phyloP scores from a whole-genome alignment of 2,329 filamentous ascomycete genomes.

The Scedosporium apiospermum region DNA sequence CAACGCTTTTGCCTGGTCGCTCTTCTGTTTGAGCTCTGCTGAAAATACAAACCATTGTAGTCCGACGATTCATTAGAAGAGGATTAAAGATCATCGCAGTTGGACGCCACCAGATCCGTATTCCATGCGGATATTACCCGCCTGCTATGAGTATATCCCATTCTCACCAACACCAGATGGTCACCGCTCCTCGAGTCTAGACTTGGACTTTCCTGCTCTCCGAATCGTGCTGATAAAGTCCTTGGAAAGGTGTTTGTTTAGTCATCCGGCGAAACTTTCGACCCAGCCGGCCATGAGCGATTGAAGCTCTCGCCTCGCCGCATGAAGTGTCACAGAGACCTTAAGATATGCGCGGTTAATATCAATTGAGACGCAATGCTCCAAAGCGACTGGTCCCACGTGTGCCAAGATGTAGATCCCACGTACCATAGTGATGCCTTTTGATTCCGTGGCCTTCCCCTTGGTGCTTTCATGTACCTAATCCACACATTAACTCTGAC shows the following conservation, averaged over 20 bases:
- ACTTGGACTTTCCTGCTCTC: too few relatives aligned
- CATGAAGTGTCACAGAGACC: slow-evolving; percentile 6
- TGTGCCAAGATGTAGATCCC: slow-evolving; percentile 6
- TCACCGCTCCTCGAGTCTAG: too few relatives aligned
- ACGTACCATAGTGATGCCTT: neutral
- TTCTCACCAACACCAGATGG: too few relatives aligned
- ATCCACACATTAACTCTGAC: too few relatives aligned
- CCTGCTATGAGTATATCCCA: neutral
- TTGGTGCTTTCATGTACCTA: too few relatives aligned
- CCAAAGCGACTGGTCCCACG: neutral
- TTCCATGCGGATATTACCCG: neutral
- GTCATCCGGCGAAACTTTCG: neutral
- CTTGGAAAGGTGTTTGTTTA: neutral
- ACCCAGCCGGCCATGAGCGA: neutral
- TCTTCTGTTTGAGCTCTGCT: too few relatives aligned
- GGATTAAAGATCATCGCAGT: neutral
- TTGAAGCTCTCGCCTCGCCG: neutral
- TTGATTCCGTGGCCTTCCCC: neutral
- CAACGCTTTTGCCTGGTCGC: too few relatives aligned
- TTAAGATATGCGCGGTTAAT: slow-evolving; percentile 3
- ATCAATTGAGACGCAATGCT: slow-evolving; percentile 2
- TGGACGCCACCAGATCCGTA: neutral
- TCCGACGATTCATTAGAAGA: too few relatives aligned
- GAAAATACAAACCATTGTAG: too few relatives aligned
- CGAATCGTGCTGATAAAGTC: neutral